phyloP scores from a whole-genome alignment of 2,329 filamentous ascomycete species.

The Venturia pyrina region DNA sequence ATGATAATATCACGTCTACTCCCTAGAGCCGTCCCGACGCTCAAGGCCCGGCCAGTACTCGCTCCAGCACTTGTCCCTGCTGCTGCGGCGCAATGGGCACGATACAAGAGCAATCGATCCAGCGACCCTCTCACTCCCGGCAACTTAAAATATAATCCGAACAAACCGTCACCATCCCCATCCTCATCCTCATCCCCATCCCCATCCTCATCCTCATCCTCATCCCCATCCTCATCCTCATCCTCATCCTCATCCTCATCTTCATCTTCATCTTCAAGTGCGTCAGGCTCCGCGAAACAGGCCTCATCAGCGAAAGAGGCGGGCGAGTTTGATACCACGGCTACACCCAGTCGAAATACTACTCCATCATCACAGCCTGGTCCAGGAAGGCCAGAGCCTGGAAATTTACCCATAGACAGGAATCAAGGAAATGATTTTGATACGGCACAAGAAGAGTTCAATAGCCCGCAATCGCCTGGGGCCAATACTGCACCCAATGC shows the following conservation, averaged over 20 bases:
- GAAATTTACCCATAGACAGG: background rate
- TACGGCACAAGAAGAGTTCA: conserved; percentile 27
- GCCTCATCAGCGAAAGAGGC: conserved; percentile 24
- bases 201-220: background rate
- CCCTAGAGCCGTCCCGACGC: background rate
- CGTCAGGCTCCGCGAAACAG: conserved; percentile 9
- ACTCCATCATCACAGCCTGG: conserved; percentile 19
- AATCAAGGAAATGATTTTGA: conserved; percentile 14
- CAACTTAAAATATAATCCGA: background rate
- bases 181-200: background rate
- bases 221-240: no score
- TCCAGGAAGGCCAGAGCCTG: conserved; percentile 14
- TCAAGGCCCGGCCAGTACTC: background rate
- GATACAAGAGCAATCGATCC: conserved; percentile 9
- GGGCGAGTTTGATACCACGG: conserved; percentile 24
- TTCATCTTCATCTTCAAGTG: background rate
- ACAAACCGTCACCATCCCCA: background rate
- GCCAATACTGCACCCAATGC: conserved; percentile 20
- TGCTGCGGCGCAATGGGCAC: conserved; percentile 1
- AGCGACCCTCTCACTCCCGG: background rate
- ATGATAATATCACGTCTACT: conserved; percentile 7
- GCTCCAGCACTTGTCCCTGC: background rate
- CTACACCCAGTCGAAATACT: conserved; percentile 22
- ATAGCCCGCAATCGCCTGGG: conserved; percentile 23
- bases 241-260: background rate